A percentile compares a stretch with the other conserved stretches of the same genome.
phyloP scores from a whole-genome alignment of 2,329 filamentous ascomycete genomes.

The Immersiporthe knoxdaviesiana region DNA sequence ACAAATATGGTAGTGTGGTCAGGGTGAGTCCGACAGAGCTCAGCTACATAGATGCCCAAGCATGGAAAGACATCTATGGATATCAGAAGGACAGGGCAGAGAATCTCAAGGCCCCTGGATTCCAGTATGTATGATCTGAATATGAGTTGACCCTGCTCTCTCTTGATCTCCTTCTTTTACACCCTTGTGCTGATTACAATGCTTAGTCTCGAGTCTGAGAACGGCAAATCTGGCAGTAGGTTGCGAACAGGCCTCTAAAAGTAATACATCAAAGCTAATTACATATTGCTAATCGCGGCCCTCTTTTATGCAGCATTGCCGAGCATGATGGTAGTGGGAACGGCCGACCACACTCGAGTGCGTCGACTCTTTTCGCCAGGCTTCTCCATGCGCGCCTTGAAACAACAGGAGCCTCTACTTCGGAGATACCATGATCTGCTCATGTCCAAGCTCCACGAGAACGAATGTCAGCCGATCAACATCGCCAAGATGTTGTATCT shows the following conservation, averaged over 20 bases:
- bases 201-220: background rate
- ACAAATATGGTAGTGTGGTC: conserved; percentile 18
- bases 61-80: conserved; percentile 23
- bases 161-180: background rate
- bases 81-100: conserved; percentile 26
- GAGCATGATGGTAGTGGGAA: conserved; percentile 24
- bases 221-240: conserved; percentile 1
- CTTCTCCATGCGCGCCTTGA: conserved; percentile 35
- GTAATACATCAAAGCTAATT: too few relatives aligned
- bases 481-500: conserved; percentile 33
- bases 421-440: conserved; percentile 30
- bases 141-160: background rate
- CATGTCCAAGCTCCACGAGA: conserved; percentile 27
- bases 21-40: conserved; percentile 8
- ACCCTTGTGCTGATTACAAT: background rate
- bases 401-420: conserved; percentile 34
- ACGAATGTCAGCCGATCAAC: conserved; percentile 27
- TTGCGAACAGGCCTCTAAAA: background rate
- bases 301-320: background rate
- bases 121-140: conserved; percentile 21
- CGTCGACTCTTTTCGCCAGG: conserved; percentile 33
- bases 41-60: conserved; percentile 16
- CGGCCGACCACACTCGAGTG: conserved; percentile 29
- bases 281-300: background rate
- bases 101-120: conserved; percentile 36